A percentile compares a stretch with the other conserved stretches of the same genome.
Conservation (phyloP, 2,329 filamentous ascomycete genomes). For the Fusarium kyushuense region DNA sequence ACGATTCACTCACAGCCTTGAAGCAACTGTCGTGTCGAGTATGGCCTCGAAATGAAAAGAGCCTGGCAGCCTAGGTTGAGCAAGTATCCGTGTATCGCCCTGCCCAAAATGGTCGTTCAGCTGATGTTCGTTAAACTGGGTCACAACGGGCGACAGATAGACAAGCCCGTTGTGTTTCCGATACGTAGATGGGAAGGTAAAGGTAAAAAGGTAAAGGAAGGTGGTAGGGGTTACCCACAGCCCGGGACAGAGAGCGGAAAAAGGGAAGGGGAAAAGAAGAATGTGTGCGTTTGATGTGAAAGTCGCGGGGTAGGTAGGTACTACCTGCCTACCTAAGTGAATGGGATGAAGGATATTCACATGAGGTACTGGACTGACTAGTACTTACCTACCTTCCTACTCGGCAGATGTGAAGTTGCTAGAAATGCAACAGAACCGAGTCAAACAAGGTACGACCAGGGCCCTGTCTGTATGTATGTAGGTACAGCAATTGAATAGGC, state of each 20-base stretch:
- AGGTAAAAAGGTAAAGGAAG: constrained; percentile 8
- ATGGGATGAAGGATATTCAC: neutral
- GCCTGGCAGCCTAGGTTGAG: neutral
- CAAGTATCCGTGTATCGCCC: constrained; percentile 3
- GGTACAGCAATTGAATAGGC: neutral
- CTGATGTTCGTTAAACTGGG: constrained; percentile 9
- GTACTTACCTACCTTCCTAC: neutral
- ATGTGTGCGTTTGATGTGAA: constrained; percentile 11
- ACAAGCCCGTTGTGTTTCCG: constrained; percentile 40
- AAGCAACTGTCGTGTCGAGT: constrained; percentile 4
- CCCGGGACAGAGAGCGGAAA: constrained; percentile 8
- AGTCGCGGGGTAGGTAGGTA: constrained; percentile 33
- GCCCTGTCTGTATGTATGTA: constrained; percentile 3
- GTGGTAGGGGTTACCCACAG: constrained; percentile 32
- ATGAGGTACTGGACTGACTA: neutral
- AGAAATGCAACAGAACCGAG: constrained; percentile 27
- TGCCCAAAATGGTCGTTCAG: constrained; percentile 1
- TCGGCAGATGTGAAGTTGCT: constrained; percentile 37
- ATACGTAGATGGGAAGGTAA: constrained; percentile 17
- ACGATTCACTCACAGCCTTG: constrained; percentile 11
- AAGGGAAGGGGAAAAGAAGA: constrained; percentile 10
- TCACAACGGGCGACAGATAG: constrained; percentile 6
- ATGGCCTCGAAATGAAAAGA: neutral
- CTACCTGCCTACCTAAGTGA: neutral
- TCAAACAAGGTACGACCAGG: constrained; percentile 25